Conservation (phyloP, 1,284 basidiomycete genomes). For the Boletellus deceptivus region DNA sequence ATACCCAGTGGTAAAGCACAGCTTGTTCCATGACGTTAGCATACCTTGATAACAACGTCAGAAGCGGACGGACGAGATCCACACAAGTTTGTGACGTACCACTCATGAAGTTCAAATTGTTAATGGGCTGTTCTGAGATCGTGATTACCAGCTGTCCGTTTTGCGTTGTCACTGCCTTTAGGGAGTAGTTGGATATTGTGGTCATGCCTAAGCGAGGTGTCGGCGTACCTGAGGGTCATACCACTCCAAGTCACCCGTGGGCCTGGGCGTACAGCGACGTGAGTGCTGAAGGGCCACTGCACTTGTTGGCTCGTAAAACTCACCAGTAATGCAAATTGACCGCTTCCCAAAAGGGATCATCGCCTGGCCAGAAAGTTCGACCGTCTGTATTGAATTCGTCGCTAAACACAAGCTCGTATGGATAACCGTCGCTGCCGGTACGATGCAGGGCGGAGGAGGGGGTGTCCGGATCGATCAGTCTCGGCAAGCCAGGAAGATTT, state of each 20-base stretch:
- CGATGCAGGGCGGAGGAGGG: constrained; percentile 52
- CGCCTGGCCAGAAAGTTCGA: constrained; percentile 74
- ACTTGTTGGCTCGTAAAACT: constrained; percentile 12
- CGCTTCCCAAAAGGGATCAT: constrained; percentile 79
- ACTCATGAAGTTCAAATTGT: constrained; percentile 78
- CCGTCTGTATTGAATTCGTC: constrained; percentile 90
- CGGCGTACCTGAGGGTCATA: constrained; percentile 66
- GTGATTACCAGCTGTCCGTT: constrained; percentile 79
- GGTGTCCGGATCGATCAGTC: constrained; percentile 69
- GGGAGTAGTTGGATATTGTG: constrained; percentile 1
- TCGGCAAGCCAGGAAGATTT: constrained; percentile 52
- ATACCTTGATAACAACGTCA: constrained; percentile 47
- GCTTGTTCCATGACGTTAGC: constrained; percentile 84
- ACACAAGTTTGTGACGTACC: constrained; percentile 43
- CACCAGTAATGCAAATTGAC: constrained; percentile 71
- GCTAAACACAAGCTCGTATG: constrained; percentile 84
- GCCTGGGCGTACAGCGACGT: constrained; percentile 40
- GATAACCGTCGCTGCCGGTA: constrained; percentile 65
- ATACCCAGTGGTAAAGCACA: constrained; percentile 94
- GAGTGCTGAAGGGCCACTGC: constrained; percentile 1
- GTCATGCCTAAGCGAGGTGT: neutral
- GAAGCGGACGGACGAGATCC: neutral
- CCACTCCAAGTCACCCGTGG: constrained; percentile 85
- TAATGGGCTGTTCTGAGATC: constrained; percentile 55
- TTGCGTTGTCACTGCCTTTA: constrained; percentile 61